Base-by-base conservation (phyloP, 805 yeast genomes). In the Schizosaccharomyces osmophilus region DNA sequence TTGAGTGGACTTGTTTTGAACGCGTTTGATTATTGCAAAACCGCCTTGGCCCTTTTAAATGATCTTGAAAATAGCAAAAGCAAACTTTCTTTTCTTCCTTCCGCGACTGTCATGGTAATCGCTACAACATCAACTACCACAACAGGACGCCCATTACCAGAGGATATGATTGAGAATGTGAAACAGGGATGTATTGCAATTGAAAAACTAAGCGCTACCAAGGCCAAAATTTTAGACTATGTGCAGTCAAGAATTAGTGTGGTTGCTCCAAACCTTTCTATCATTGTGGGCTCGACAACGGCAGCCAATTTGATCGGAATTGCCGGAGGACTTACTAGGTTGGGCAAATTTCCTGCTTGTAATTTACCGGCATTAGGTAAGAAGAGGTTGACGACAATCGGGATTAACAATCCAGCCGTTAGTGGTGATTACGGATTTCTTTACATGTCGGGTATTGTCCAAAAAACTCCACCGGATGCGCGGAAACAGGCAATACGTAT, bases 221-320 rank as follows among this genome's bases (percentile, higher is more conserved):
- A 78, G 62, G 63, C 8, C n/a, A 69, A 71, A 45, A 75, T 87
- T 8, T 75, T 81, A 0, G 62, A 68, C 1, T 84, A 77, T 66
- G 80, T 87, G 17, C 73, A 89, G 0, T 68, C 75, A 0, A 78
- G 81, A 65, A 75, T 85, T 26, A 72, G 77, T 1, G 68, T 70
- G 1, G 77, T 82, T 65, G 94, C 95, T 0, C 98, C 97, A 1
- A 90, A 93, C 69, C 71, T 86, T 1, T 75, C 86, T 2, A 80
- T 80, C 0, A 73, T 93, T 6, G 75, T 90, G 1, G 94, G 95
- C 0, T 74, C 94, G 0, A 73, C 78, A 5, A 78, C 85, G 0
- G 80, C 95, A 0, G 83, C 95, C 0, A 86, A 84, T 66, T 70
- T 93, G 19, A 72, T 90, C 29, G 78, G 86, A 0, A 74, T 78